Evolutionary conservation across 805 yeast species (phyloP), one percentile per base, ranked within the genome.

Genomic region (Candida nonsorbophila): DNA sequence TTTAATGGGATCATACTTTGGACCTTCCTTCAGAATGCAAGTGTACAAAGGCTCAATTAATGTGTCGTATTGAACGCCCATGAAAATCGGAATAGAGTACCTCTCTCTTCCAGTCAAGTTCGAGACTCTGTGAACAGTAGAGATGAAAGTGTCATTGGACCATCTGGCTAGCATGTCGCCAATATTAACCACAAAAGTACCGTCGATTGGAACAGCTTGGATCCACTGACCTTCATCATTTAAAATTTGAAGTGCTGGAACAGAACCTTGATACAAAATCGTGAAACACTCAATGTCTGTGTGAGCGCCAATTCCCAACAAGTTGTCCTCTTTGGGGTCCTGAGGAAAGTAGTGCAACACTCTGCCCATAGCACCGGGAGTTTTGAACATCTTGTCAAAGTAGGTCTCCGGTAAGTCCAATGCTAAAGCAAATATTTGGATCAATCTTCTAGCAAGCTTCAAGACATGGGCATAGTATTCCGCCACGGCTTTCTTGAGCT

Each of bases 101-200:
- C 40, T 27, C 26, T 33, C 40, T n/a, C 14, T 30, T 12, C 40
- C 40, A 8, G 35, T 27, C 9, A 28, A 19, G 19, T 32, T 32
- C 13, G 19, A 14, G 7, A 37, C 40, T 19, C 40, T 30, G 22
- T 37, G 40, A 9, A 37, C 37, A 11, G 40, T 37, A 3, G 40
- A 37, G 15, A 28, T 37, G 15, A 37, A 37, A 3, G 30, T 35
- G 28, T 37, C 37, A 23, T 37, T 37, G 3, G 40, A 37, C 40
- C 40, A 37, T 25, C 40, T 27, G 4, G 37, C 35, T 26, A 37
- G 30, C 37, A 37, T 33, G 33, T 37, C 40, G 7, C 40, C 40
- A 20, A 37, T 33, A 28, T 37, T 37, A 16, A 37, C 27, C 4
- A 37, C 40, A 30, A 37, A 29, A 4, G 40, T 30, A 6, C 27